A percentile compares a stretch with the other conserved stretches of the same genome.
These are phyloP conservation scores for Ogataea angusta DNA, from an alignment of 805 yeast species.

Conservation along the genomic window DNA sequence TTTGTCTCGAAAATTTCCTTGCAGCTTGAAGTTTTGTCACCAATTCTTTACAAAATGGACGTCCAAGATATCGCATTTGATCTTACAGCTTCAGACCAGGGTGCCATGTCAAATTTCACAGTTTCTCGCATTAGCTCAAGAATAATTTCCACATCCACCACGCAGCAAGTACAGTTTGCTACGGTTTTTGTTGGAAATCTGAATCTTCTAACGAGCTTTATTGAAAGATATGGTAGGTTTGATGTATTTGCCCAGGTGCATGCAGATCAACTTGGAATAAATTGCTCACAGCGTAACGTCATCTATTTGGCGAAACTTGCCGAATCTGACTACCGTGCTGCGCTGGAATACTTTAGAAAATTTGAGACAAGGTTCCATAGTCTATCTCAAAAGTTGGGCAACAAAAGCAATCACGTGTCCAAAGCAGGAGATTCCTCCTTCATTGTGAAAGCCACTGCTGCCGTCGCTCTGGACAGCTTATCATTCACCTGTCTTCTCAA, in stretches of 20 bases:
- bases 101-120: slow-evolving; percentile 8
- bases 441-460: slow-evolving; percentile 2
- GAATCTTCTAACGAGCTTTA: slow-evolving; percentile 3
- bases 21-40: slow-evolving; percentile 15
- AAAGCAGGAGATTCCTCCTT: no score
- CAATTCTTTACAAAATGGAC: slow-evolving; percentile 19
- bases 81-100: slow-evolving; percentile 11
- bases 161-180: slow-evolving; percentile 11
- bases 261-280: slow-evolving; percentile 17
- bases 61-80: slow-evolving; percentile 11
- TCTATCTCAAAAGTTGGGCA: background rate
- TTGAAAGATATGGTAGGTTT: background rate
- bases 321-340: slow-evolving; percentile 7
- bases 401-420: background rate
- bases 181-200: slow-evolving; percentile 9
- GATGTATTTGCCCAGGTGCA: slow-evolving; percentile 10
- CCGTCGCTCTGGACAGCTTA: slow-evolving; percentile 9
- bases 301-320: slow-evolving; percentile 11
- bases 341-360: background rate
- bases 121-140: slow-evolving; percentile 9
- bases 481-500: slow-evolving; percentile 13
- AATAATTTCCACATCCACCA: slow-evolving; percentile 7
- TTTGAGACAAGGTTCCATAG: background rate
- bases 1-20: slow-evolving; percentile 10
- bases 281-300: slow-evolving; percentile 12